Evolutionary conservation across 257 asterid genomes (phyloP).

Genomic region (Galeopsis tetrahit): DNA sequence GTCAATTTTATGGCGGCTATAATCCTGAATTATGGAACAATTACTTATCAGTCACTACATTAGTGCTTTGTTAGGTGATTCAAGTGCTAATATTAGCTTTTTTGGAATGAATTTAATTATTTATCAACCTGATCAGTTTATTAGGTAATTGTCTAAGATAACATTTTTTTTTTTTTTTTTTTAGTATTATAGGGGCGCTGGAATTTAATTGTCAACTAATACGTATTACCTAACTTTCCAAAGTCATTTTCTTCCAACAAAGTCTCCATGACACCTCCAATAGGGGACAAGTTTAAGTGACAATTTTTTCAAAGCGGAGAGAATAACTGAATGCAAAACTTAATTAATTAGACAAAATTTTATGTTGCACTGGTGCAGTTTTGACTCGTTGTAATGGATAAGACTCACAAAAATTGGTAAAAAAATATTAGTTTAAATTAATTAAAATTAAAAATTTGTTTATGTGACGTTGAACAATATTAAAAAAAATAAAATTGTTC

Average conservation of each 20-base stretch:
- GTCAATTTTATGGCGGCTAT: too few species aligned
- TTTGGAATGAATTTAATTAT: neutral
- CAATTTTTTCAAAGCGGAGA: neutral
- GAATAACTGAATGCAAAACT: neutral
- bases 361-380: too few species aligned
- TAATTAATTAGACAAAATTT: too few species aligned
- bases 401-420: too few species aligned
- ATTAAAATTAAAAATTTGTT: too few species aligned
- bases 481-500: too few species aligned
- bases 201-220: neutral
- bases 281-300: neutral
- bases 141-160: neutral
- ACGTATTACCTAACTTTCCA: conserved; percentile 22
- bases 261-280: neutral
- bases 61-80: neutral
- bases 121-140: neutral
- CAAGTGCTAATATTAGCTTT: neutral
- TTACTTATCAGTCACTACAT: conserved; percentile 12
- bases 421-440: too few species aligned
- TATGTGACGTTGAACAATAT: too few species aligned
- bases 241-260: conserved; percentile 10
- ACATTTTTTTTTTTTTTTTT: too few species aligned
- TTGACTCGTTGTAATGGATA: too few species aligned
- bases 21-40: conserved; percentile 5
- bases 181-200: neutral